Conservation (phyloP, 2,329 filamentous ascomycete species). For the Aspergillus fumigatiaffinis region DNA sequence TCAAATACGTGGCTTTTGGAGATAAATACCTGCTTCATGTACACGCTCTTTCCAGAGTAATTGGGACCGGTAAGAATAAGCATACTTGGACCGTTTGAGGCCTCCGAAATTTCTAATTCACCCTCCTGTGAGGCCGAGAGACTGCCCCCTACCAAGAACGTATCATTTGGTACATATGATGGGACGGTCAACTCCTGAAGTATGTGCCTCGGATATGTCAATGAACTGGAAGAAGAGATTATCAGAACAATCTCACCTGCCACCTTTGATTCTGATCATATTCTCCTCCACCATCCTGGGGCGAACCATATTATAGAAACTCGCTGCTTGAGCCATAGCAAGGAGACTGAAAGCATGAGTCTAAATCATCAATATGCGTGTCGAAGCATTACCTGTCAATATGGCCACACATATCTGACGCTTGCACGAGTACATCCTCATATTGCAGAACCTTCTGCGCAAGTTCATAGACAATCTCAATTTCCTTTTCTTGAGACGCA, state of each 20-base stretch:
- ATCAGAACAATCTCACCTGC: slow-evolving; percentile 50
- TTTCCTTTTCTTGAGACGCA: slow-evolving; percentile 66
- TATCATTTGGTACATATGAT: slow-evolving; percentile 79
- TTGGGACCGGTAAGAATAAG: slow-evolving; percentile 88
- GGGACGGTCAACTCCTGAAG: slow-evolving; percentile 80
- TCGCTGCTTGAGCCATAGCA: slow-evolving; percentile 73
- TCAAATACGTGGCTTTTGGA: background rate
- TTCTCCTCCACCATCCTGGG: slow-evolving; percentile 70
- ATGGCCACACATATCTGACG: slow-evolving; percentile 80
- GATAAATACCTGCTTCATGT: slow-evolving; percentile 70
- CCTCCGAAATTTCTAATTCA: too few species aligned
- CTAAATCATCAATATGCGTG: background rate
- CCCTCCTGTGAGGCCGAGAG: background rate
- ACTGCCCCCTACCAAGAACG: slow-evolving; percentile 61
- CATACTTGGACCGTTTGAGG: slow-evolving; percentile 66
- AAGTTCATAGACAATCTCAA: slow-evolving; percentile 79
- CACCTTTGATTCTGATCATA: slow-evolving; percentile 68
- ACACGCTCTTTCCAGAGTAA: slow-evolving; percentile 94
- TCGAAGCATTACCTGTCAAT: slow-evolving; percentile 58
- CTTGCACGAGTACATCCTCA: slow-evolving; percentile 60
- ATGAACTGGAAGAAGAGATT: background rate
- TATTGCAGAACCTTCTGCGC: slow-evolving; percentile 66
- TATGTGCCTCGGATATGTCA: slow-evolving; percentile 56
- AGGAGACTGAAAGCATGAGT: slow-evolving; percentile 56
- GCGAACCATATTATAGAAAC: slow-evolving; percentile 64